Evolutionary conservation across 768 basidiomycete species (phyloP).

Genomic region (Gloeophyllum trabeum): DNA sequence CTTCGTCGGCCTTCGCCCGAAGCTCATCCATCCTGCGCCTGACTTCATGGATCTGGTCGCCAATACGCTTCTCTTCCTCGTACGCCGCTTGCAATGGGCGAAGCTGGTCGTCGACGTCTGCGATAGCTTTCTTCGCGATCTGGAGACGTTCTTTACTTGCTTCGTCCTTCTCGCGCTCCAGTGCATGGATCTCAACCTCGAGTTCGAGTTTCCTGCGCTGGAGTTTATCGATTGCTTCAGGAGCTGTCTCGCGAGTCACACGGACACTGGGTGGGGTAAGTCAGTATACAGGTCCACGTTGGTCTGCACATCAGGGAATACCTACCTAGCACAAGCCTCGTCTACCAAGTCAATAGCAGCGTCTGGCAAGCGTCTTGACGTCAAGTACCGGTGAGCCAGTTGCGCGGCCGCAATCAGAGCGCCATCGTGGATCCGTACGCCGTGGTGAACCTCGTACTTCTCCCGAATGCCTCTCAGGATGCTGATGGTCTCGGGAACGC

Average conservation of each 20-base stretch:
- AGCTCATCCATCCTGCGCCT: conserved; percentile 84
- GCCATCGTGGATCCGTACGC: conserved; percentile 80
- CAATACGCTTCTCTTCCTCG: conserved; percentile 75
- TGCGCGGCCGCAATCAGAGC: conserved; percentile 85
- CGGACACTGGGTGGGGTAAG: conserved; percentile 44
- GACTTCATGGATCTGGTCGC: conserved; percentile 68
- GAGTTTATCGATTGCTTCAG: conserved; percentile 86
- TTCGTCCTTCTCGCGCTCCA: conserved; percentile 85
- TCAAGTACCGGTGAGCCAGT: conserved; percentile 88
- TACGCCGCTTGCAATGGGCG: conserved; percentile 76
- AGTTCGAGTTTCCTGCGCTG: conserved; percentile 84
- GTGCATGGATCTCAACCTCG: conserved; percentile 89
- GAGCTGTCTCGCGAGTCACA: conserved; percentile 88
- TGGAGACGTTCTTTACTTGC: conserved; percentile 79
- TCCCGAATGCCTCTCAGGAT: conserved; percentile 92
- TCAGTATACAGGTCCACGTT: conserved; percentile 3
- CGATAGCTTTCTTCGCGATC: conserved; percentile 63
- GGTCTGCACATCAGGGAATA: conserved; percentile 2
- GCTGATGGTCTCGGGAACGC: conserved; percentile 80
- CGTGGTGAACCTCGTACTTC: conserved; percentile 83
- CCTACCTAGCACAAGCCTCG: conserved; percentile 81
- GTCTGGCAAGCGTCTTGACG: conserved; percentile 69
- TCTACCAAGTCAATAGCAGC: conserved; percentile 89
- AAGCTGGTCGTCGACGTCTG: conserved; percentile 78
- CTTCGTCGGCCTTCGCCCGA: conserved; percentile 85